Base-by-base conservation (phyloP, 2,329 filamentous ascomycete genomes). In the Trichoderma endophyticum region DNA sequence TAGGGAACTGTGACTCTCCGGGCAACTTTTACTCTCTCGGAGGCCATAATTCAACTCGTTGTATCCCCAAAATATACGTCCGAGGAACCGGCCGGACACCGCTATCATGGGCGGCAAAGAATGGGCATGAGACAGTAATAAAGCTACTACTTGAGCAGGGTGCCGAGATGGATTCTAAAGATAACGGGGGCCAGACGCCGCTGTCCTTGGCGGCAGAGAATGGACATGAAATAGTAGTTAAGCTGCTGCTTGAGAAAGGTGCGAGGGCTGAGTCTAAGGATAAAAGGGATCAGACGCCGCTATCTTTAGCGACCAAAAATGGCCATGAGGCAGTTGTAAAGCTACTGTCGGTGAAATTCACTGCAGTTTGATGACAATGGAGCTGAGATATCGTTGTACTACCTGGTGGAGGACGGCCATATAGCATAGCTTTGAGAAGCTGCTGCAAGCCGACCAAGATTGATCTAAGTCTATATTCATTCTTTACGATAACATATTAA, bases 301-400 rank as follows among this genome's bases (percentile, higher is more conserved):
- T 43, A 4, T 43, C 39, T n/a, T 43, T 43, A 43, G 39, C 39
- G 1, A n/a, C 18, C 15, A 43, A n/a, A 43, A n/a, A 43, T 18
- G 15, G 39, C 15, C 39, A 9, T 43, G 15, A 43, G 0, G 1
- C 7, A n/a, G 39, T 43, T n/a, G 39, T 43, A 43, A 43, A 43
- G 39, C 36, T 43, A n/a, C 15, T 43, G 7, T 7, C 1, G 15
- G 18, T 1, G 0, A 18, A 39, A 2, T 7, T 14, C 6, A 18
- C 36, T 39, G 36, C 15, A 18, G 1, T 18, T 39, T 0, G 9
- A 43, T 43, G 36, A 43, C 1, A n/a, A 4, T 43, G n/a, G 15
- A 0, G 0, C 0, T 43, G 9, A n/a, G 3, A n/a, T 9, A n/a
- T 7, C n/a, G 3, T 43, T 43, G 39, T 2, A 4, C 15, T 18